Percentiles rank a stretch among this genome's conserved stretches.
Conservation (phyloP, 257 asterid species). For the Solanum chmielewskii region DNA sequence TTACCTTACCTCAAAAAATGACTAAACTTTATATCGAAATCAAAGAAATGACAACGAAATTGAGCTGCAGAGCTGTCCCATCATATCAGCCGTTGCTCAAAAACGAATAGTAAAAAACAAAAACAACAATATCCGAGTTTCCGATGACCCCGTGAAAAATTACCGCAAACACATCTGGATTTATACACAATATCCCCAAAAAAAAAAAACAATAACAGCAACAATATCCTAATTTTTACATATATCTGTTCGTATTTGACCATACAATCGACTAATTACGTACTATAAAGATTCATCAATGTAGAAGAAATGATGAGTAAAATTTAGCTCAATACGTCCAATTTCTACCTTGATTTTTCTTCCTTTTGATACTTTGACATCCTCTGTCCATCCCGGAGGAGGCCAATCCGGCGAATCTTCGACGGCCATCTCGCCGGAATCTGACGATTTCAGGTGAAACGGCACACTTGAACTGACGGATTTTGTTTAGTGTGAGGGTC, state of each 20-base stretch:
- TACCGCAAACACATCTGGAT: neutral
- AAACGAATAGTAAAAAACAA: neutral
- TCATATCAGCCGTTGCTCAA: neutral
- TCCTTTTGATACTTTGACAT: slow-evolving; percentile 32
- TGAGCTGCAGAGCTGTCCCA: neutral
- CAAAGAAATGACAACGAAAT: neutral
- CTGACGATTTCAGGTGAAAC: slow-evolving; percentile 5
- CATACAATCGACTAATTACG: neutral
- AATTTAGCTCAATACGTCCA: neutral
- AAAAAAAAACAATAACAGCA: neutral
- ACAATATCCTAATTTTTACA: neutral
- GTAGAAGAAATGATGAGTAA: neutral
- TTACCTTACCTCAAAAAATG: neutral
- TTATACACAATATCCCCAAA: neutral
- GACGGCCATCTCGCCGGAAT: slow-evolving; percentile 30
- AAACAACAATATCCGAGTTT: neutral
- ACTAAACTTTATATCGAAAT: neutral
- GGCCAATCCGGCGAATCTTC: slow-evolving; percentile 30
- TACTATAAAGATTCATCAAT: neutral
- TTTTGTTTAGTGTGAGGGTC: neutral
- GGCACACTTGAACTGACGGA: neutral
- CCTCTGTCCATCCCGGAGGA: slow-evolving; percentile 50
- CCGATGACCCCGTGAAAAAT: neutral
- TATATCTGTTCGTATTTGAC: neutral
- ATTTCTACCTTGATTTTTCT: slow-evolving; percentile 38